A percentile compares a stretch with the other conserved stretches of the same genome.
phyloP scores from a whole-genome alignment of 768 basidiomycete species.

The Leucosporidium yakuticum region DNA sequence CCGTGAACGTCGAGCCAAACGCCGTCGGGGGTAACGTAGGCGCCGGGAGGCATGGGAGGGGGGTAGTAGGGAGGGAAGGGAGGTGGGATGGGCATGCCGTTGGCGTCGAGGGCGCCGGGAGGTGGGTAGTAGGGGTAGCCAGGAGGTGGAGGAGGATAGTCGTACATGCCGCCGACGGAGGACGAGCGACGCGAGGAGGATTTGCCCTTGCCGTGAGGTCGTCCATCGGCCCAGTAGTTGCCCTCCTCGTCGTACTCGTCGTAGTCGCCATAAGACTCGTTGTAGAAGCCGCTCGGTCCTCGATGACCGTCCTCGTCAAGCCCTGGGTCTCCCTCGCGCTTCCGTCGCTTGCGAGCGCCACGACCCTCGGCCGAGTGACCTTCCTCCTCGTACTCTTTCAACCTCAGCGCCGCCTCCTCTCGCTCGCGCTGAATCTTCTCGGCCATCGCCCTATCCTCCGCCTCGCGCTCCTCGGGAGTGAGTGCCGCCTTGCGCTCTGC shows the following conservation, averaged over 20 bases:
- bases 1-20: conserved; percentile 14
- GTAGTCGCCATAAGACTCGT: conserved; percentile 19
- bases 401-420: background rate
- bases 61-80: conserved; percentile 43
- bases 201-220: conserved; percentile 37
- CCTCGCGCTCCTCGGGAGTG: conserved; percentile 30
- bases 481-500: conserved; percentile 20
- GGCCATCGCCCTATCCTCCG: conserved; percentile 18
- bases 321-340: background rate
- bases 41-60: conserved; percentile 33
- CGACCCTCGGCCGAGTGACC: conserved; percentile 12
- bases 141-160: conserved; percentile 38
- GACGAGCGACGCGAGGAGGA: conserved; percentile 41
- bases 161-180: conserved; percentile 36
- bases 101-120: conserved; percentile 53
- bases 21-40: conserved; percentile 13
- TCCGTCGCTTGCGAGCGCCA: conserved; percentile 27
- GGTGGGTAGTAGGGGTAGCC: conserved; percentile 32
- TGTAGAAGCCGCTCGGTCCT: conserved; percentile 15
- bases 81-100: conserved; percentile 54
- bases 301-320: background rate
- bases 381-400: conserved; percentile 22
- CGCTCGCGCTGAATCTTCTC: conserved; percentile 16
- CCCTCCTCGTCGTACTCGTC: conserved; percentile 24
- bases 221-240: conserved; percentile 14